phyloP scores from a whole-genome alignment of 2,329 filamentous ascomycete genomes.

The Xylaria digitata region DNA sequence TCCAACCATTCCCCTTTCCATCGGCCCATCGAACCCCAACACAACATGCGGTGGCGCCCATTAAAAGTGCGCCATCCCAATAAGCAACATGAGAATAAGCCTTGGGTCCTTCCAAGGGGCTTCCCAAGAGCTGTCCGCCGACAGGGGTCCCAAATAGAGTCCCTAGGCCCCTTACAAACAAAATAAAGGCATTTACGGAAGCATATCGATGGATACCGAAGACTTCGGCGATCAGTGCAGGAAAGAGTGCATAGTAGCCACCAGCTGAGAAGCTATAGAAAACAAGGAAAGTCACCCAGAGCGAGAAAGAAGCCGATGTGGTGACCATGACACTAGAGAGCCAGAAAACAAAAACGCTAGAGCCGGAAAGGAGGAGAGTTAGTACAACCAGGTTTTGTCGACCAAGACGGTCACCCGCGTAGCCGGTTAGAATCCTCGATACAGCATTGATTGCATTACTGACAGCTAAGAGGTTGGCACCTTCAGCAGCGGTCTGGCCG shows the following conservation, averaged over 20 bases:
- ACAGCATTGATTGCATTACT: slow-evolving; percentile 60
- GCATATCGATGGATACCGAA: slow-evolving; percentile 61
- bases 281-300: slow-evolving; percentile 57
- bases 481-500: slow-evolving; percentile 55
- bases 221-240: slow-evolving; percentile 59
- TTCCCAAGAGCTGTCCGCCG: slow-evolving; percentile 55
- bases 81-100: slow-evolving; percentile 55
- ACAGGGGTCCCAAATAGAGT: slow-evolving; percentile 59
- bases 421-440: slow-evolving; percentile 57
- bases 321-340: slow-evolving; percentile 47
- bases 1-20: slow-evolving; percentile 54
- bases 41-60: slow-evolving; percentile 54
- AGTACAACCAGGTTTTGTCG: slow-evolving; percentile 60
- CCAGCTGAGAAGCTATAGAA: slow-evolving; percentile 58
- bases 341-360: slow-evolving; percentile 55
- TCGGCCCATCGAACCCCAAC: slow-evolving; percentile 57
- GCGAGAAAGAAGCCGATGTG: slow-evolving; percentile 45
- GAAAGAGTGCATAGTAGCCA: slow-evolving; percentile 60
- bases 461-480: slow-evolving; percentile 58
- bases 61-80: slow-evolving; percentile 56
- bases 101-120: slow-evolving; percentile 43
- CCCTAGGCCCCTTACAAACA: slow-evolving; percentile 57
- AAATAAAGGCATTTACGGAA: slow-evolving; percentile 60
- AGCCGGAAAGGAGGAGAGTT: slow-evolving; percentile 53
- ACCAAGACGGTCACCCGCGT: slow-evolving; percentile 59